Percentiles rank a stretch among this genome's conserved stretches.
These are phyloP conservation scores for Hanseniaspora pseudoguilliermondii DNA, from an alignment of 805 yeast species.

Conservation along the genomic window DNA sequence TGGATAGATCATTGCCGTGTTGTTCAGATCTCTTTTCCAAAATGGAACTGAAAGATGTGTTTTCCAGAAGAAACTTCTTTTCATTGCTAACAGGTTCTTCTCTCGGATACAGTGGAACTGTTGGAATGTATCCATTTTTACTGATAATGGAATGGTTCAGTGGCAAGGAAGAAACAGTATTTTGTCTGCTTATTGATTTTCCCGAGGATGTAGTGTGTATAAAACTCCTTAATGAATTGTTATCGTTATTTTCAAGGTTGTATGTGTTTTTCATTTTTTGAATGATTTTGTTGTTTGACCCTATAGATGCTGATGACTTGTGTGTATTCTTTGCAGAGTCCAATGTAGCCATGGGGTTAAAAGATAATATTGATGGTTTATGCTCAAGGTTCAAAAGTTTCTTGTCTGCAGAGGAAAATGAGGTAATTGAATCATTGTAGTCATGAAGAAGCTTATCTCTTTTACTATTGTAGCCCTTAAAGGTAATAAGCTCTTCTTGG, in stretches of 20 bases:
- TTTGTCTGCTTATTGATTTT: background rate
- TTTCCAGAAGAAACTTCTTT: constrained; percentile 21
- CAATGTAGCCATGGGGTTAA: background rate
- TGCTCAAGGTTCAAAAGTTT: background rate
- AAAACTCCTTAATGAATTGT: background rate
- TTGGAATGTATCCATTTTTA: constrained; percentile 25
- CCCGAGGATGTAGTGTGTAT: background rate
- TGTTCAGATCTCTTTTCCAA: constrained; percentile 59
- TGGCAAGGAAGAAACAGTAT: constrained; percentile 18
- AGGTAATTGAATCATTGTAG: constrained; percentile 8
- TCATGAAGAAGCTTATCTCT: constrained; percentile 26
- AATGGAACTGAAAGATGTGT: constrained; percentile 55
- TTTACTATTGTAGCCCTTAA: constrained; percentile 56
- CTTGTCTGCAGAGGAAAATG: background rate
- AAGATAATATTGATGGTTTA: background rate
- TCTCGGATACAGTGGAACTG: constrained; percentile 34
- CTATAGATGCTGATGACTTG: background rate
- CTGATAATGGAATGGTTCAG: constrained; percentile 20
- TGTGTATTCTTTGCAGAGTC: background rate
- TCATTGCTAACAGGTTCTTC: constrained; percentile 41
- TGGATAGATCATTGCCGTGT: constrained; percentile 56
- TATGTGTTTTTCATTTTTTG: constrained; percentile 8
- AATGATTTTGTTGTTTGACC: background rate
- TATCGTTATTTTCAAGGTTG: background rate
- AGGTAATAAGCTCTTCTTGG: constrained; percentile 59